Percentiles rank a stretch among this genome's conserved stretches.
These are phyloP conservation scores for Globisporangium radiosum DNA, from an alignment of 352 stramenopile species.

Conservation along the genomic window DNA sequence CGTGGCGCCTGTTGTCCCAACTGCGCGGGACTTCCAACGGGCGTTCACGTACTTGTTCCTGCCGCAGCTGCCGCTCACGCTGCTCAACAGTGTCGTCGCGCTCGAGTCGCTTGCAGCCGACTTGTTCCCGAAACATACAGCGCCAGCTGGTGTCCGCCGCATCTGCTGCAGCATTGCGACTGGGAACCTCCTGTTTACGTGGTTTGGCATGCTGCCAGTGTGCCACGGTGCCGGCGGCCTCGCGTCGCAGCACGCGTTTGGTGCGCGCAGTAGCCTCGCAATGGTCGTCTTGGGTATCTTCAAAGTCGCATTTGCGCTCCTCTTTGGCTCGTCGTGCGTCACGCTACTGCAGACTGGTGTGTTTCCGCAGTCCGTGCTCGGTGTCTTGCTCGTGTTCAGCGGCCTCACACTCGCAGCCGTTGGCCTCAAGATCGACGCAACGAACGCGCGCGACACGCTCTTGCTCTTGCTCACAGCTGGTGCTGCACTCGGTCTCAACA, in stretches of 20 bases:
- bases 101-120: conserved; percentile 85
- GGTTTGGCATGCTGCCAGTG: conserved; percentile 89
- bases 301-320: conserved; percentile 88
- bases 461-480: conserved; percentile 36
- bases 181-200: conserved; percentile 84
- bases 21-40: conserved; percentile 41
- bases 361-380: conserved; percentile 49
- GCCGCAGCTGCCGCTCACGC: conserved; percentile 88
- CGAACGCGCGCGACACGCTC: conserved; percentile 25
- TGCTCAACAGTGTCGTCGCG: conserved; percentile 90
- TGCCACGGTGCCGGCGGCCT: conserved; percentile 92
- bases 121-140: conserved; percentile 81
- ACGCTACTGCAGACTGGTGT: conserved; percentile 45
- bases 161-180: conserved; percentile 63
- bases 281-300: conserved; percentile 85
- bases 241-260: conserved; percentile 89
- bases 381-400: conserved; percentile 55
- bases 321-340: conserved; percentile 79
- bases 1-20: conserved; percentile 43
- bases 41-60: conserved; percentile 87
- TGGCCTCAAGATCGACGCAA: conserved; percentile 41
- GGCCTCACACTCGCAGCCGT: conserved; percentile 42
- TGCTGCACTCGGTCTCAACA: conserved; percentile 44
- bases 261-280: conserved; percentile 83
- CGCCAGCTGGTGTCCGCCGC: conserved; percentile 47